phyloP scores from a whole-genome alignment of 2,329 filamentous ascomycete genomes.

The Epichloe coenophiala region DNA sequence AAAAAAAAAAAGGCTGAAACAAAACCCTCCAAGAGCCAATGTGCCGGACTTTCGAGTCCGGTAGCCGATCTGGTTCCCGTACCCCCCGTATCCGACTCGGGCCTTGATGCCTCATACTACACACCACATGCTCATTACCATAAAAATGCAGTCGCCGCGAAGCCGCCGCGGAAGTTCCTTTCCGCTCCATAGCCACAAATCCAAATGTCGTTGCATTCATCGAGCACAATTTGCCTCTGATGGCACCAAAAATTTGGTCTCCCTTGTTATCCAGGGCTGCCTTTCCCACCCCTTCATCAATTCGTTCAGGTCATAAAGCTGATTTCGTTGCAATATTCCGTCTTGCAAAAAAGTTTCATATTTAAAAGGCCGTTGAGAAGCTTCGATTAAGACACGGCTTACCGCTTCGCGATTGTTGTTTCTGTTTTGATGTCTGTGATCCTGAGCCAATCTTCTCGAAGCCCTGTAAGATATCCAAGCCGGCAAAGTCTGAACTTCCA shows the following conservation, averaged over 20 bases:
- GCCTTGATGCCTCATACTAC: not conserved
- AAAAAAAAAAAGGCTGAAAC: not conserved
- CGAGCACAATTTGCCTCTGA: not conserved
- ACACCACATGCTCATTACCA: conserved; percentile 13
- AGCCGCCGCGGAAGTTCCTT: conserved; percentile 10
- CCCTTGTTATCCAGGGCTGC: not conserved
- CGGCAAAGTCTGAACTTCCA: conserved; percentile 41
- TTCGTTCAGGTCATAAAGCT: conserved; percentile 11
- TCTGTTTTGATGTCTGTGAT: conserved; percentile 16
- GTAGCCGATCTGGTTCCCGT: not conserved
- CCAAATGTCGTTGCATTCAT: not conserved
- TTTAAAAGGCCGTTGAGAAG: conserved; percentile 19
- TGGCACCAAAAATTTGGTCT: not conserved
- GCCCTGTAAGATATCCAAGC: conserved; percentile 59
- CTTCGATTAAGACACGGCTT: conserved; percentile 19
- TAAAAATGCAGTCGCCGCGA: conserved; percentile 17
- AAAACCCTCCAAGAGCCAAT: not conserved
- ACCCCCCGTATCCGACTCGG: not conserved
- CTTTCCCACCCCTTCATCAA: conserved; percentile 6
- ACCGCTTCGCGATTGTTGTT: conserved; percentile 16
- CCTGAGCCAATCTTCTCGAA: conserved; percentile 59
- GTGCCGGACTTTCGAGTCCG: not conserved
- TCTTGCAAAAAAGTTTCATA: not conserved
- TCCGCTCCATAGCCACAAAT: not conserved
- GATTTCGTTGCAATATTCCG: conserved; percentile 4